Evolutionary conservation across 768 basidiomycete genomes (phyloP).

Genomic region (Pholiota conissans): DNA sequence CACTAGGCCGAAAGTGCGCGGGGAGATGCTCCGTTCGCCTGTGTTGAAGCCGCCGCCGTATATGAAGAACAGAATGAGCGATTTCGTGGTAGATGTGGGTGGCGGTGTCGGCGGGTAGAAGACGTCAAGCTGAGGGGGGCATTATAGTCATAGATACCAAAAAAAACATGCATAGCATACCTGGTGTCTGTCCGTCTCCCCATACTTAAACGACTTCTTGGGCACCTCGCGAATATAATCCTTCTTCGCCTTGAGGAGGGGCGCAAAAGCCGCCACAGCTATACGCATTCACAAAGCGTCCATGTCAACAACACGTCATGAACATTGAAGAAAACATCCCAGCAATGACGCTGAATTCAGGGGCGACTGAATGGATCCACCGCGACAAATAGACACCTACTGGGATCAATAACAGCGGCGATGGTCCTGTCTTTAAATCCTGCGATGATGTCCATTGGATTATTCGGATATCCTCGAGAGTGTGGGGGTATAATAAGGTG

Average conservation of each 20-base stretch:
- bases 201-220: slow-evolving; percentile 57
- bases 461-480: no score
- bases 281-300: no score
- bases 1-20: slow-evolving; percentile 46
- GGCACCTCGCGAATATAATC: slow-evolving; percentile 47
- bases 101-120: slow-evolving; percentile 51
- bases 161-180: slow-evolving; percentile 25
- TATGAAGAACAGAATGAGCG: slow-evolving; percentile 59
- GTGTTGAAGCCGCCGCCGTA: slow-evolving; percentile 67
- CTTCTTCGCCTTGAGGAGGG: slow-evolving; percentile 48
- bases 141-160: no score
- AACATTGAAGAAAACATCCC: no score
- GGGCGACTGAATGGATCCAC: not conserved
- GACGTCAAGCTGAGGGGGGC: slow-evolving; percentile 70
- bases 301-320: no score
- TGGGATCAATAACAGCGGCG: slow-evolving; percentile 24
- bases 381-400: slow-evolving; percentile 18
- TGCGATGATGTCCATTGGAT: slow-evolving; percentile 22
- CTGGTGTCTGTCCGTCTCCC: slow-evolving; percentile 49
- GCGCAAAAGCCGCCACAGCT: slow-evolving; percentile 52
- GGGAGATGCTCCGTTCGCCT: slow-evolving; percentile 46
- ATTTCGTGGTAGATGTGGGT: slow-evolving; percentile 24
- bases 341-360: no score
- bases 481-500: not conserved
- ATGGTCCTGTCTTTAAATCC: slow-evolving; percentile 20